A percentile compares a stretch with the other conserved stretches of the same genome.
These are phyloP conservation scores for Apiotrichum veenhuisii DNA, from an alignment of 1,284 basidiomycete genomes.

Conservation along the genomic window DNA sequence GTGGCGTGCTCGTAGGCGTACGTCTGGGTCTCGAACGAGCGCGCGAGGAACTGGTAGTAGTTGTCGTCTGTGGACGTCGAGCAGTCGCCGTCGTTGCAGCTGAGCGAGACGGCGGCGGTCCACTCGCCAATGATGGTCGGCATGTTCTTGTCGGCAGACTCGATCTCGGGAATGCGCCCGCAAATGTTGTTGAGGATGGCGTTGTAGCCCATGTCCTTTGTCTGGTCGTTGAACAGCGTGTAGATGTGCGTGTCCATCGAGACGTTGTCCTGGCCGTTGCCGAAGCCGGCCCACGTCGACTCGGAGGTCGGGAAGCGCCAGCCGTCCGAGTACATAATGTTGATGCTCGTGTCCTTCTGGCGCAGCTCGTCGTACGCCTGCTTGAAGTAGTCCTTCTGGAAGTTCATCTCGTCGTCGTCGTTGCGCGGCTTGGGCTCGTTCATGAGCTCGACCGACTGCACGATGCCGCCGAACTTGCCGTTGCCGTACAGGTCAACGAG, in stretches of 20 bases:
- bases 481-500: conserved; percentile 50
- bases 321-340: not conserved
- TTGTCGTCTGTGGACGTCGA: not conserved
- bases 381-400: conserved; percentile 53
- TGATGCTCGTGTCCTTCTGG: not conserved
- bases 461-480: conserved; percentile 18
- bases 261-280: not conserved
- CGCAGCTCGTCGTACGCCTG: conserved; percentile 8
- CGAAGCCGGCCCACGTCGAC: not conserved
- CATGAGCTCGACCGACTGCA: conserved; percentile 41
- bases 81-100: not conserved
- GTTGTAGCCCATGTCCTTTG: not conserved
- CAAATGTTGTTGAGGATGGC: not conserved
- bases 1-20: not conserved
- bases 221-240: not conserved
- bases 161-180: not conserved
- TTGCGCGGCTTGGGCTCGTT: conserved; percentile 10
- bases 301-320: not conserved
- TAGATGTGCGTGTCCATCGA: conserved; percentile 3
- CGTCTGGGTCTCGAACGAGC: not conserved
- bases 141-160: not conserved
- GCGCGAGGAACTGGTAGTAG: not conserved
- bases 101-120: not conserved
- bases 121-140: conserved; percentile 1
- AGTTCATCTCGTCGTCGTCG: not conserved